These are phyloP conservation scores for Entomortierella lignicola DNA, from an alignment of 192 early-diverging fungal species.

Conservation along the genomic window DNA sequence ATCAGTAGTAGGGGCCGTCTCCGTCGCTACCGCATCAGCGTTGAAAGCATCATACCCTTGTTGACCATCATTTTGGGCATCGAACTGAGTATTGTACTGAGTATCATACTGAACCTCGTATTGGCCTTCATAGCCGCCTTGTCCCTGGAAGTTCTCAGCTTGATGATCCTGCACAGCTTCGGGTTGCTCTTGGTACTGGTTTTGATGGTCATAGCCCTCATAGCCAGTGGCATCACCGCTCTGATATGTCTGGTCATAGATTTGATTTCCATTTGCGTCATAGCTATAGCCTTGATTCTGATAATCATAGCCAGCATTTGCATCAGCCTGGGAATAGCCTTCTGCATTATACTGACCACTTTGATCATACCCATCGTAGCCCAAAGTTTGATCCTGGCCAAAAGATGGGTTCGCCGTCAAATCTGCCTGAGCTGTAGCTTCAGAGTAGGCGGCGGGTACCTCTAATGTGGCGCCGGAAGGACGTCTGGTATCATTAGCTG, in stretches of 20 bases:
- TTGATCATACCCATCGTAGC: conserved; percentile 13
- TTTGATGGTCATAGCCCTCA: conserved; percentile 16
- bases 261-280: conserved; percentile 17
- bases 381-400: conserved; percentile 1
- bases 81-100: conserved; percentile 19
- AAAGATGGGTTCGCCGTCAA: background rate
- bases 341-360: conserved; percentile 14
- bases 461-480: conserved; percentile 28
- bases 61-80: conserved; percentile 16
- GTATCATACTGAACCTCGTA: conserved; percentile 7
- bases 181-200: conserved; percentile 9
- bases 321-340: conserved; percentile 10
- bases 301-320: conserved; percentile 6
- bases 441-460: conserved; percentile 14
- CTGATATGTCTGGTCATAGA: conserved; percentile 21
- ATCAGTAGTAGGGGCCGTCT: conserved; percentile 3
- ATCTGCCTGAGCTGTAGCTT: background rate
- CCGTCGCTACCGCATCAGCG: conserved; percentile 11
- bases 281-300: conserved; percentile 17
- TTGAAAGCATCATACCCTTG: conserved; percentile 2
- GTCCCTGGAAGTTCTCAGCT: conserved; percentile 12
- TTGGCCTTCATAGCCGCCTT: conserved; percentile 8
- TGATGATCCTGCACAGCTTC: conserved; percentile 11
- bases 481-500: conserved; percentile 13
- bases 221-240: conserved; percentile 6